A percentile compares a stretch with the other conserved stretches of the same genome.
These are phyloP conservation scores for Colletotrichum sp. DNA, from an alignment of 2,329 filamentous ascomycete genomes.

Conservation along the genomic window DNA sequence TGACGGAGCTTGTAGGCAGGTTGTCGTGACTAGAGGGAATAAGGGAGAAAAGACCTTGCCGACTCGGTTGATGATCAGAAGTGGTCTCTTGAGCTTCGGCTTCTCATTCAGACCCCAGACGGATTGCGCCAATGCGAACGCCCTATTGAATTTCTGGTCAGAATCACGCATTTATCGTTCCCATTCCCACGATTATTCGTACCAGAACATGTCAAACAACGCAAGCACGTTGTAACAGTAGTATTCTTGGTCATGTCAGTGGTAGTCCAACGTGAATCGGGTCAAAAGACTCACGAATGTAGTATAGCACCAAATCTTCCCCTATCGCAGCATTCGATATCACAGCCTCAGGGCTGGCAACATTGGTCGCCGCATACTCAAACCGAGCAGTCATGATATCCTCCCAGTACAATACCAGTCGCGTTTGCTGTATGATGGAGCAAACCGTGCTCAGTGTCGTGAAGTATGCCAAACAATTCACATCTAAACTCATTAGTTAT, in stretches of 20 bases:
- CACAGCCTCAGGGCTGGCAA: background rate
- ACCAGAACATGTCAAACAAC: background rate
- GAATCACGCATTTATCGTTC: rapidly evolving
- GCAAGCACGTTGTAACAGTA: background rate
- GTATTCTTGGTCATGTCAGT: background rate
- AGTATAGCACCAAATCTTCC: background rate
- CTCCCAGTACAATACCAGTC: background rate
- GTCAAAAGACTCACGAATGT: background rate
- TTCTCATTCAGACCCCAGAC: background rate
- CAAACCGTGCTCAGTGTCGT: background rate
- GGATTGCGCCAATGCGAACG: background rate
- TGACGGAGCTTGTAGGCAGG: background rate
- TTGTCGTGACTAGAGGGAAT: background rate
- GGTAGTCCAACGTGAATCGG: rapidly evolving
- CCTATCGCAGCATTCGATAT: background rate
- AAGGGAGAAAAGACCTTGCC: background rate
- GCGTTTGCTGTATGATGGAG: background rate
- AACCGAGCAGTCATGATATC: background rate
- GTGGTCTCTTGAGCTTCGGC: background rate
- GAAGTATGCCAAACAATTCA: background rate
- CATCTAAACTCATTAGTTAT: background rate
- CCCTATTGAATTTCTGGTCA: background rate
- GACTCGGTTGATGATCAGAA: background rate
- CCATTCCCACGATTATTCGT: background rate
- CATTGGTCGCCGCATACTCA: background rate